Evolutionary conservation across 1,284 basidiomycete species (phyloP), one percentile per base, ranked within the genome.

Genomic region (Ganoderma resinaceum): DNA sequence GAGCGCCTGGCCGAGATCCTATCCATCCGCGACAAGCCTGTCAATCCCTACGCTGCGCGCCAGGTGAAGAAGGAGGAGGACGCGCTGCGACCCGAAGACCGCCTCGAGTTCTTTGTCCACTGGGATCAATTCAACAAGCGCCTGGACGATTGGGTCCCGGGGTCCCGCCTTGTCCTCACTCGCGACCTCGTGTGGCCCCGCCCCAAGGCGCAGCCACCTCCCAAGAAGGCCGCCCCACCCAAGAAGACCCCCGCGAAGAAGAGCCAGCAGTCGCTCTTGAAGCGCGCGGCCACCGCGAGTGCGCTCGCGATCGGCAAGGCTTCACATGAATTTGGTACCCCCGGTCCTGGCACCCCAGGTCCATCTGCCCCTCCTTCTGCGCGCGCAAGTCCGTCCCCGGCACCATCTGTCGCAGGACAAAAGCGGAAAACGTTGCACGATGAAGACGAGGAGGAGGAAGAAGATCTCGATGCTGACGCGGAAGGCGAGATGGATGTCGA

Each of bases 61-160:
- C 66, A 69, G 59, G 68, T 63, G 42, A 64, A 83, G 77, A 80
- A 83, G 69, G 80, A 82, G 67, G 75, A 84, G 69, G 84, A 86
- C 65, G 81, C 76, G 69, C 79, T 81, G 71, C 88, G 83, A 73
- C 87, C 85, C 62, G 93, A 88, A 79, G 93, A 96, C 79, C 91
- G 94, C 76, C 87, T 90, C 77, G 96, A 99, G 80, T 98, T 92
- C 85, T 99, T 98, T 78, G 95, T 98, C 43, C 97, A 99, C 78
- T 99, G 97, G 91, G 95, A 97, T 77, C 91, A 95, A 75, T 98
- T 98, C 86, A 99, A 98, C 85, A 98, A 98, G 82, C 96, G 98
- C 76, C 86, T 99, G 62, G 98, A 99, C 80, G 98, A 98, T 73
- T 99, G 98, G 98, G 93, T 99, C n/a, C 85, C 91, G 33, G 95